A percentile compares a stretch with the other conserved stretches of the same genome.
phyloP scores from a whole-genome alignment of 495 filamentous ascomycete genomes.

The Chaetomium tenue region DNA sequence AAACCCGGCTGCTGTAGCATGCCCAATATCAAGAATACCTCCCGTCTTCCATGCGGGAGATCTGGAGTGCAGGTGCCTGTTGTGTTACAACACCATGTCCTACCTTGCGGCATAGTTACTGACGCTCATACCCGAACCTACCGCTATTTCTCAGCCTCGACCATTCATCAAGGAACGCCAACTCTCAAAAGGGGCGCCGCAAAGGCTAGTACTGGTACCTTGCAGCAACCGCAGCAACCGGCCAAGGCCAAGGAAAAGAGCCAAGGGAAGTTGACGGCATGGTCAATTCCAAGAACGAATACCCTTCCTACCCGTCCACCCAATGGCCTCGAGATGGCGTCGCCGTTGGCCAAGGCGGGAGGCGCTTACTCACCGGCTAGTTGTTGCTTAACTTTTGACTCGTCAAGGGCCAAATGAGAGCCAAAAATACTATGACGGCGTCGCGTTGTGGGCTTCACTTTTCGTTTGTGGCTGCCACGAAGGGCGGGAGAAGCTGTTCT shows the following conservation, averaged over 20 bases:
- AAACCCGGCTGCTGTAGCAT: constrained; percentile 9
- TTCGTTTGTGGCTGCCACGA: background rate
- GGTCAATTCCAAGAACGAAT: background rate
- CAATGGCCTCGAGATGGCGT: background rate
- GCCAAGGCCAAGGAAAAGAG: background rate
- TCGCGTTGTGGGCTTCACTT: no score
- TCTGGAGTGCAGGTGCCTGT: constrained; percentile 17
- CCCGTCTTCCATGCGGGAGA: constrained; percentile 7
- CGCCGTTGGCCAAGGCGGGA: background rate
- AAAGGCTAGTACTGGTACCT: background rate
- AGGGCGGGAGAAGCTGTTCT: background rate
- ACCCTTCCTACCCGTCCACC: background rate
- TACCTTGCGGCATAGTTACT: background rate
- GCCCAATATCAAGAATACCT: constrained; percentile 13
- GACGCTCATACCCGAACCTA: background rate
- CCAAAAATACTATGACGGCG: no score
- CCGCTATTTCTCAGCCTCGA: background rate
- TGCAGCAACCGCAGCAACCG: background rate
- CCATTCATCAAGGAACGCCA: background rate
- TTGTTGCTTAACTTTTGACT: background rate
- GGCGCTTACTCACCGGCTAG: background rate
- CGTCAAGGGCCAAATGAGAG: background rate
- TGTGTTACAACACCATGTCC: background rate
- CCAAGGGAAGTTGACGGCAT: background rate
- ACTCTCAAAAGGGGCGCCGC: background rate